Evolutionary conservation across 306 rosid genomes (phyloP), one percentile per base, ranked within the genome.

Genomic region (Fragaria vesca): DNA sequence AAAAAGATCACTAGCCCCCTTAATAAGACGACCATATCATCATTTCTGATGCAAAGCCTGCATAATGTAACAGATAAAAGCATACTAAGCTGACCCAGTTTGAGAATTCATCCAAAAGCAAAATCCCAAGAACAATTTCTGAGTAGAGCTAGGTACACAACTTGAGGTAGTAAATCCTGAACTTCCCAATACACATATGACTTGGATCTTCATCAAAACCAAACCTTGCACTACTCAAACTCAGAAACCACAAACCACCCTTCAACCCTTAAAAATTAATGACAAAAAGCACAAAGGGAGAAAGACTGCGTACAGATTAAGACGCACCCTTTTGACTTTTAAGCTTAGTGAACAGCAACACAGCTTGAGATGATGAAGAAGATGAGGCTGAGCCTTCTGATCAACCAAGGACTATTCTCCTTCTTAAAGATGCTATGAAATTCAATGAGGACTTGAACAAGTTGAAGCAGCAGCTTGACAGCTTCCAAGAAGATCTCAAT

Each of bases 1-100:
- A 51, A 77, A 73, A 82, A 51, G 28, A 76, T 55, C 48, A 77
- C 81, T n/a, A 79, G 79, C 54, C 21, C 38, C 66, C 79, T 73
- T 8, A 72, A 55, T 61, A 40, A 76, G 32, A 58, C 47, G 12
- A 4, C 76, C 76, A 30, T 48, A 43, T 42, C 48, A 48, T 42
- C 43, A 77, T 24, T 75, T 75, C 43, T 73, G 73, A 42, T n/a
- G 50, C 24, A 36, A 58, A 30, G 52, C 63, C 47, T 24, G 55
- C 54, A 79, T 12, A 26, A 38, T 47, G 20, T 28, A 15, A 43
- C 52, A 28, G 32, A 76, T 18, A 69, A 66, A 43, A 57, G 15
- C 81, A 77, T 34, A 73, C 73, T 50, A 70, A 40, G 48, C 7
- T 34, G 7, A 68, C 72, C 82, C 80, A 51, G 43, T 51, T 32